Percentiles rank a stretch among this genome's conserved stretches.
Evolutionary conservation across 495 filamentous ascomycete genomes (phyloP).

Genomic region (Apodospora peruviana): DNA sequence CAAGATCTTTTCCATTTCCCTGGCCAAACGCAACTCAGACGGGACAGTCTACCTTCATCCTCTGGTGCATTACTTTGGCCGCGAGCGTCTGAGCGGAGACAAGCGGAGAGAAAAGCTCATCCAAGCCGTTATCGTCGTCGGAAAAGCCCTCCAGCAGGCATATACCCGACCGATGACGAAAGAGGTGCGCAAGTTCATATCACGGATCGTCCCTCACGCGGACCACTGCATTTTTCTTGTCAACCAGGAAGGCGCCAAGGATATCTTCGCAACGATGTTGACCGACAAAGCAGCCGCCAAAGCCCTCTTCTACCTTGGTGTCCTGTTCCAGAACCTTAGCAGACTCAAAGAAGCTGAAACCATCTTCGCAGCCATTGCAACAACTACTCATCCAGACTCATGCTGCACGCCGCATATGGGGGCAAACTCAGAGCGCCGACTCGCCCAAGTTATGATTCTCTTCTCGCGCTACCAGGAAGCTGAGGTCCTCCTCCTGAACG

Average conservation of each 20-base stretch:
- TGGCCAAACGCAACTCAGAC: background rate
- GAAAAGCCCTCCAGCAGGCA: background rate
- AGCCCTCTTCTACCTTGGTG: background rate
- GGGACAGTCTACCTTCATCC: background rate
- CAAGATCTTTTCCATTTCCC: background rate
- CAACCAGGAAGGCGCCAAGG: background rate
- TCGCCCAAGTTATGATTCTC: background rate
- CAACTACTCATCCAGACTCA: background rate
- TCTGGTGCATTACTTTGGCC: background rate
- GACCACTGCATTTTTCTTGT: background rate
- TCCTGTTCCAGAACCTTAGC: conserved; percentile 2
- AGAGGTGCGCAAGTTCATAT: background rate
- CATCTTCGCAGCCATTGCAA: background rate
- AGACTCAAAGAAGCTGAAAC: background rate
- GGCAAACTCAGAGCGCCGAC: background rate
- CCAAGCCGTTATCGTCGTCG: background rate
- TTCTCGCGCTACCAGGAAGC: background rate
- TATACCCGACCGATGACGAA: background rate
- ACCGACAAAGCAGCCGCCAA: background rate
- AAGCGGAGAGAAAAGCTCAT: background rate
- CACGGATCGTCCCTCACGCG: background rate
- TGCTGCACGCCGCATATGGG: background rate
- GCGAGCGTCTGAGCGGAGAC: background rate
- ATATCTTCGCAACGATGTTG: background rate
- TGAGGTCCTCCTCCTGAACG: background rate